Conservation (phyloP, 331 rosid species). For the Quercus lobata region DNA sequence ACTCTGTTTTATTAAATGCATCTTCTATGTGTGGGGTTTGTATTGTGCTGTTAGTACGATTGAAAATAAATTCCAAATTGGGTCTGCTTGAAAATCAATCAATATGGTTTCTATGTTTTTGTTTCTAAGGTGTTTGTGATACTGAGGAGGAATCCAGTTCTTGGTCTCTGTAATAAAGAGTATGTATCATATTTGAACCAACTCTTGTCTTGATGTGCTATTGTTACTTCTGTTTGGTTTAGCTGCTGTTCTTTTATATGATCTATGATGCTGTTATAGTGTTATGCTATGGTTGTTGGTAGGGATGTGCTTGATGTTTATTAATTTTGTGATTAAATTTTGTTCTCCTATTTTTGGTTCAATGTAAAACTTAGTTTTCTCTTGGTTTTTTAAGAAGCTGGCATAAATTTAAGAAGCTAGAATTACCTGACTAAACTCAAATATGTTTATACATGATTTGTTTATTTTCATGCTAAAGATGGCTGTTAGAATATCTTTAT, state of each 20-base stretch:
- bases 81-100: not conserved
- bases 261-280: not conserved
- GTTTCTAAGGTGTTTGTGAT: not conserved
- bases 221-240: not conserved
- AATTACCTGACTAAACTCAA: too few species aligned
- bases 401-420: too few species aligned
- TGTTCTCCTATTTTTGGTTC: too few species aligned
- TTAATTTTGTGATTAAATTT: not conserved
- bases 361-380: too few species aligned
- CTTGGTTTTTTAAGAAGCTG: too few species aligned
- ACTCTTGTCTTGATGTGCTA: not conserved
- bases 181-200: not conserved
- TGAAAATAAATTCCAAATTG: not conserved
- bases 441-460: too few species aligned
- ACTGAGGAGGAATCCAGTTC: not conserved
- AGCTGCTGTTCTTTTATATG: not conserved
- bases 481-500: too few species aligned
- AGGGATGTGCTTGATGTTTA: not conserved
- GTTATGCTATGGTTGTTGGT: not conserved
- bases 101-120: not conserved
- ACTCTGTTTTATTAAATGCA: too few species aligned
- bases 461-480: too few species aligned
- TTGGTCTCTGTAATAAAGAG: not conserved
- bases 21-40: too few species aligned
- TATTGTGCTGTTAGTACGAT: too few species aligned